Evolutionary conservation across 768 basidiomycete genomes (phyloP).

Genomic region (Boletus pseudopeckii): DNA sequence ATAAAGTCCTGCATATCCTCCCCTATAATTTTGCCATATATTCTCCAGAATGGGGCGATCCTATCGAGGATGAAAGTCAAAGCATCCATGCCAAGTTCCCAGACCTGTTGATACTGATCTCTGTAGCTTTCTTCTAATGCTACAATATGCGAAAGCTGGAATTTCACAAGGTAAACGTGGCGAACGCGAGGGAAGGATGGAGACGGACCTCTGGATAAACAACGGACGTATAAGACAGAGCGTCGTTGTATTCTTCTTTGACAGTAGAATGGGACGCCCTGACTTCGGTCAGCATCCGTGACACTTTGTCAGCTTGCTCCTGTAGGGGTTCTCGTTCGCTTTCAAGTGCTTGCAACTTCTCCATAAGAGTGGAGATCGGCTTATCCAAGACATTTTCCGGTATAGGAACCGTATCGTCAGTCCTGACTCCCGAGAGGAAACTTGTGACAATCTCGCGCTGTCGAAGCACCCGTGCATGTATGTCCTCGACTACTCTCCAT

Average conservation of each 20-base stretch:
- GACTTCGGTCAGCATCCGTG: slow-evolving; percentile 47
- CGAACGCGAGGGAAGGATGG: background rate
- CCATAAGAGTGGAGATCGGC: slow-evolving; percentile 49
- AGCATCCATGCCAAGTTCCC: slow-evolving; percentile 78
- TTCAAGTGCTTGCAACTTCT: slow-evolving; percentile 50
- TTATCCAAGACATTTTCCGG: slow-evolving; percentile 48
- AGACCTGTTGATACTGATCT: slow-evolving; percentile 76
- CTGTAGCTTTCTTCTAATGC: slow-evolving; percentile 75
- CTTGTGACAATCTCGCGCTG: slow-evolving; percentile 54
- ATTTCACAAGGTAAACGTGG: slow-evolving; percentile 3
- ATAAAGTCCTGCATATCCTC: slow-evolving; percentile 78
- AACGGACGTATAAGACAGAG: slow-evolving; percentile 65
- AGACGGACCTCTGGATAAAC: slow-evolving; percentile 70
- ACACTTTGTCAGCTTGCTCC: slow-evolving; percentile 47
- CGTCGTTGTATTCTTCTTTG: slow-evolving; percentile 63
- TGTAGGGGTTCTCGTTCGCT: slow-evolving; percentile 42
- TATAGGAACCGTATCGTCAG: slow-evolving; percentile 6
- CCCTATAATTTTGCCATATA: slow-evolving; percentile 77
- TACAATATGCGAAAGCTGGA: slow-evolving; percentile 64
- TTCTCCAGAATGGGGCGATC: slow-evolving; percentile 78
- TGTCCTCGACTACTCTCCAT: slow-evolving; percentile 76
- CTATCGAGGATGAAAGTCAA: slow-evolving; percentile 73
- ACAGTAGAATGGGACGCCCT: slow-evolving; percentile 52
- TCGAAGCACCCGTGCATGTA: slow-evolving; percentile 55
- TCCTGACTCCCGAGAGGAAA: slow-evolving; percentile 37